Conservation (phyloP, 345 rosid species). For the Punica granatum region DNA sequence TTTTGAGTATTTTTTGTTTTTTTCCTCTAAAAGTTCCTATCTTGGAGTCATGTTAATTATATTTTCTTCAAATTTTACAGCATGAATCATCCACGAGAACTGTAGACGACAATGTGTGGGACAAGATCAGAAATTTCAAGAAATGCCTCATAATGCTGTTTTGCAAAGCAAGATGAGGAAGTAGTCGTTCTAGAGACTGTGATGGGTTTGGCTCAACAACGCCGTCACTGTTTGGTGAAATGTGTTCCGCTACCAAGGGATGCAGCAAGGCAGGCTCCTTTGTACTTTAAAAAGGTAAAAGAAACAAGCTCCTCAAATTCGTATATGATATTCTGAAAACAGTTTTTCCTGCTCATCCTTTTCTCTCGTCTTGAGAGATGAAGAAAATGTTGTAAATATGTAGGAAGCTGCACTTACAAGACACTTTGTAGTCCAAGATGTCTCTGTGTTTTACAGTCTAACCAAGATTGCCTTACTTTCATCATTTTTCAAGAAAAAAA, state of each 20-base stretch:
- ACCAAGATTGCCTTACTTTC: no score
- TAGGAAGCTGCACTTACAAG: not conserved
- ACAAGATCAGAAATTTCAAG: slow-evolving; percentile 80
- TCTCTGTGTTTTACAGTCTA: no score
- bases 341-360: not conserved
- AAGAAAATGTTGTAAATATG: not conserved
- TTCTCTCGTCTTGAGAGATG: not conserved
- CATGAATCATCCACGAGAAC: slow-evolving; percentile 72
- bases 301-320: not conserved
- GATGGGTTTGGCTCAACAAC: slow-evolving; percentile 70
- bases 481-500: no score
- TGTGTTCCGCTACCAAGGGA: slow-evolving; percentile 71
- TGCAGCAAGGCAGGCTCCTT: slow-evolving; percentile 68
- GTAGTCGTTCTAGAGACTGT: slow-evolving; percentile 81
- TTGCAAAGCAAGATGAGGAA: slow-evolving; percentile 73
- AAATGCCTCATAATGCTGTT: slow-evolving; percentile 90
- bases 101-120: slow-evolving; percentile 73
- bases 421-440: not conserved
- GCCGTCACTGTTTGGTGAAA: slow-evolving; percentile 74
- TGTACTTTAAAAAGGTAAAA: slow-evolving; percentile 79
- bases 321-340: no score
- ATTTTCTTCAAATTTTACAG: slow-evolving; percentile 20
- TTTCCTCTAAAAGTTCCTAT: no score
- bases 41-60: not conserved
- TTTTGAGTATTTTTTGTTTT: not conserved